A percentile compares a stretch with the other conserved stretches of the same genome.
Evolutionary conservation across 805 yeast species (phyloP).

Genomic region (Priceomyces castillae): DNA sequence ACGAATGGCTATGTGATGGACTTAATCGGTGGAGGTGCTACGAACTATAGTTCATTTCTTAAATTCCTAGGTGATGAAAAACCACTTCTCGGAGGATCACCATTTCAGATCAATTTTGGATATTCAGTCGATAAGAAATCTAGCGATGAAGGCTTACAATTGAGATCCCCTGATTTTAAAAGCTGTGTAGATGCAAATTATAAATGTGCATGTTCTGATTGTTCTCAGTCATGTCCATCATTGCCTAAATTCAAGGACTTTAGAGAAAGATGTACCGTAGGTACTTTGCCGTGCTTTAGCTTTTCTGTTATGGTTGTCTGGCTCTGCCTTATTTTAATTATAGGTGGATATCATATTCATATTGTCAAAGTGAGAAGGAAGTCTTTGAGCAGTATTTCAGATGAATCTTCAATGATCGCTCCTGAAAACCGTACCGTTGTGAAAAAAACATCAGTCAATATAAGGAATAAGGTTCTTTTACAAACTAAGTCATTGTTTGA

Average conservation of each 20-base stretch:
- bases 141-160: conserved; percentile 14
- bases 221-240: conserved; percentile 74
- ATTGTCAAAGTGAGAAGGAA: conserved; percentile 17
- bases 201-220: conserved; percentile 89
- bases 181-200: conserved; percentile 65
- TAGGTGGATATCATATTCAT: conserved; percentile 42
- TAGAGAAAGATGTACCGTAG: conserved; percentile 50
- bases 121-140: conserved; percentile 35
- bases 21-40: conserved; percentile 96
- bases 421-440: conserved; percentile 13
- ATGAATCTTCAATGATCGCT: conserved; percentile 14
- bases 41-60: conserved; percentile 64
- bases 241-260: conserved; percentile 47
- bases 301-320: conserved; percentile 57
- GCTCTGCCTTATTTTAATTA: conserved; percentile 29
- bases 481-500: conserved; percentile 38
- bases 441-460: conserved; percentile 2
- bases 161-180: conserved; percentile 29
- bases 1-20: conserved; percentile 98
- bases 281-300: conserved; percentile 70
- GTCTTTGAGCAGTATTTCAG: conserved; percentile 8
- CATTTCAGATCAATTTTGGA: conserved; percentile 82
- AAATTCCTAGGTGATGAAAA: conserved; percentile 93
- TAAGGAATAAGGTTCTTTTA: conserved; percentile 2
- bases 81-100: conserved; percentile 92